Base-by-base conservation (phyloP, 805 yeast genomes). In the Phaffomyces antillensis region DNA sequence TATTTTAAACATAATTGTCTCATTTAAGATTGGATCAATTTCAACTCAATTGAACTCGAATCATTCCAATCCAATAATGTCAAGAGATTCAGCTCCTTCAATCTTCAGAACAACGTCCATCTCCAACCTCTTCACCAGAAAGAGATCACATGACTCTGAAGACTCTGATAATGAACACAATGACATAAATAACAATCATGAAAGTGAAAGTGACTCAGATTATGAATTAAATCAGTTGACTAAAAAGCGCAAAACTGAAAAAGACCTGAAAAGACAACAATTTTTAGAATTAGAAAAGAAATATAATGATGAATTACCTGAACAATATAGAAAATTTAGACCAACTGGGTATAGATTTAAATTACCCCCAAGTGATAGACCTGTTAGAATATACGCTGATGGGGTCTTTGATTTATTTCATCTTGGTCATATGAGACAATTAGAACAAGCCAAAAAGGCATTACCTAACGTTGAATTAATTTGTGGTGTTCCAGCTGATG, bases 401-500 rank as follows among this genome's bases (percentile, higher is more conserved):
- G 99, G 99, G 43, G 96, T 93, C 17, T 93, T 93, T 70, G 99
- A 93, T 66, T 69, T 93, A 50, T 93, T 93, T 68, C 99, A 93
- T 65, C 64, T 93, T 59, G 99, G 99, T 23, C 99, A 93, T 62
- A 93, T 93, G 99, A 81, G 89, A 60, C 99, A 93, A 64, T 72
- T 93, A 55, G 98, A 93, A 61, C 99, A 93, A 67, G 91, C 98
- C 55, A 91, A 93, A 58, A 90, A 91, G 63, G 78, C 96, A 15
- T 80, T 93, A 50, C 84, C 86, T 12, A 87, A 87, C 55, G 96
- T 86, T 30, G 75, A 78, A 45, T 72, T 93, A 57, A 89, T 93
- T 25, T 87, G 91, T 56, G 99, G 99, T 39, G 76, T 91, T 18
- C 97, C 98, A 15, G 80, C 85, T 40, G 99, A 93, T 62, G 72